Base-by-base conservation (phyloP, 1,139 yeast species). In the Suhomyces anneliseae region DNA sequence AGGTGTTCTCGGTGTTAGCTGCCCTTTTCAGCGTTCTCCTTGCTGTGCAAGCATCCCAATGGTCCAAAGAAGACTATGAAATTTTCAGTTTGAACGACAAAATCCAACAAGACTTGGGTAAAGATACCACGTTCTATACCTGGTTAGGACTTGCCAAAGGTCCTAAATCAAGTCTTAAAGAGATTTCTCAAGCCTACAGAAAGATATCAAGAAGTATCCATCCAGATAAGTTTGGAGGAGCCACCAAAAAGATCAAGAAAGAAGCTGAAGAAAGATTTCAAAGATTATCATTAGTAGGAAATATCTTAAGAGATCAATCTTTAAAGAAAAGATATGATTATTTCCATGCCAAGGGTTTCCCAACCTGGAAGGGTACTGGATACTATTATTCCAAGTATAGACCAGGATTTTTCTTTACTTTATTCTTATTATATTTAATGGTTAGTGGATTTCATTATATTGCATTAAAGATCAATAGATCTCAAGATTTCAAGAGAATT, bases 261-360 rank as follows among this genome's bases (percentile, higher is more conserved):
- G 52, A 56, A 32, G 82, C 80, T 3, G 82, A 77, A 57, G 80
- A 76, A 49, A 76, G 87, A 43, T 92, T 85, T 63, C 87, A 90
- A 54, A 70, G 93, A 36, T 75, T 92, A 42, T 87, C 93, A 26
- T 67, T 82, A 31, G 90, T 89, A 15, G 86, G 90, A 40, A 81
- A 86, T 58, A 84, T 90, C 47, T 76, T 92, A 49, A 73, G 90
- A 51, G 78, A 74, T 48, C 78, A 80, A 42, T 74, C 81, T 8
- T 76, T 79, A 49, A 81, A 86, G 51, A 85, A 84, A 54, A 76
- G 93, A 14, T 93, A 93, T 64, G 98, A 93, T 64, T 92, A 84
- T 65, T 93, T 89, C 67, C 72, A 87, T 48, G 74, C 79, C 36
- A 81, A 84, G 55, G 99, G 99, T 4, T 93, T 93, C 67, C 99